Evolutionary conservation across 495 filamentous ascomycete species (phyloP).

Genomic region (Neurospora sp.): DNA sequence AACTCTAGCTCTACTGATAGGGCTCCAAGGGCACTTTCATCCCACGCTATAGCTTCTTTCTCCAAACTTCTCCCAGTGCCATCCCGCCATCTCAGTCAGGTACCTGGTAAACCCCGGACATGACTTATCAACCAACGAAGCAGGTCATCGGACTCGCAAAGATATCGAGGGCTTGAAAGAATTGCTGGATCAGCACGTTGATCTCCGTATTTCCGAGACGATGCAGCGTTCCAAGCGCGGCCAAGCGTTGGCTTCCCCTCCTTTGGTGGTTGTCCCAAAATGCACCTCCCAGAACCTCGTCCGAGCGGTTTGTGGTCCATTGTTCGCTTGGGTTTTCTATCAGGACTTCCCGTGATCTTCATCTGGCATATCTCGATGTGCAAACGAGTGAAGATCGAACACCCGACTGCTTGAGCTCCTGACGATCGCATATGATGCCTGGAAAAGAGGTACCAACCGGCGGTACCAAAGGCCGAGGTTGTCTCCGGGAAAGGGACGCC

Average conservation of each 20-base stretch:
- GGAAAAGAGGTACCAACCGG: background rate
- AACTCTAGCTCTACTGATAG: background rate
- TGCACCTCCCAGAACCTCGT: background rate
- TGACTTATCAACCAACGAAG: background rate
- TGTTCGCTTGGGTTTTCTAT: background rate
- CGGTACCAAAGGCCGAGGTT: background rate
- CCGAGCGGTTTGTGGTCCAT: background rate
- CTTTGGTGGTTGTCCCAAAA: background rate
- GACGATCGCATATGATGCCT: background rate
- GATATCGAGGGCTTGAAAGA: background rate
- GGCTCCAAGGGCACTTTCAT: background rate
- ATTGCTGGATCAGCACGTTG: background rate
- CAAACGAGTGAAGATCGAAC: background rate
- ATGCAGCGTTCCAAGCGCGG: background rate
- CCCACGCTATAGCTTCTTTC: background rate
- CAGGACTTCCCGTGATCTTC: background rate
- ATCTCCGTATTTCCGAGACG: background rate
- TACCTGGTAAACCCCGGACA: background rate
- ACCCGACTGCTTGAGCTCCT: background rate
- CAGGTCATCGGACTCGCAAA: background rate
- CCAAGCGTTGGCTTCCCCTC: background rate
- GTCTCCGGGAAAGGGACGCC: background rate
- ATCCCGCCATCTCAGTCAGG: background rate
- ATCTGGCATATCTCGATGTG: background rate
- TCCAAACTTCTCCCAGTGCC: background rate